These are phyloP conservation scores for Aspergillus ibericus DNA, from an alignment of 2,329 filamentous ascomycete genomes.

Conservation along the genomic window DNA sequence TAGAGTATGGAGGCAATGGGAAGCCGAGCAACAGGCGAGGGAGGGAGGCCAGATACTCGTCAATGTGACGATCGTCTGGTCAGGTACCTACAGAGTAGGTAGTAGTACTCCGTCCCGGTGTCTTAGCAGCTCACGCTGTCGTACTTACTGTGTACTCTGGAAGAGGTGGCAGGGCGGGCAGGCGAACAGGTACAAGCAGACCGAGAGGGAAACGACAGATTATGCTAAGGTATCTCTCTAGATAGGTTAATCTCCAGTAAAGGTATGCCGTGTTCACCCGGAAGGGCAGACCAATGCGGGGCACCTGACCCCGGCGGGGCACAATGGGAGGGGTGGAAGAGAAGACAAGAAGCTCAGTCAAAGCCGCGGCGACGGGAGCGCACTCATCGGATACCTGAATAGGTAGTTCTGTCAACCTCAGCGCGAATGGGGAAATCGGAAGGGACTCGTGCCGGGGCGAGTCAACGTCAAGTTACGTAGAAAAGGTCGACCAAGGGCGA, in stretches of 20 bases:
- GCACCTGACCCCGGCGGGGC: constrained; percentile 3
- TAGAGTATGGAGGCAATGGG: neutral
- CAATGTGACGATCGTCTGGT: constrained; percentile 2
- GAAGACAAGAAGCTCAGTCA: neutral
- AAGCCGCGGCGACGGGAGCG: neutral
- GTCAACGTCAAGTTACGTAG: constrained; percentile 2
- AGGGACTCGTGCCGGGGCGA: constrained; percentile 1
- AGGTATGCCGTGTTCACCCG: constrained; percentile 3
- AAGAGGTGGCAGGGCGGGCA: neutral
- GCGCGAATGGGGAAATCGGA: neutral
- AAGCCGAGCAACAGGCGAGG: neutral
- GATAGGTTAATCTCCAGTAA: neutral
- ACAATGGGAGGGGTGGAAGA: constrained; percentile 2
- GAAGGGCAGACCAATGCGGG: constrained; percentile 10
- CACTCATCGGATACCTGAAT: neutral
- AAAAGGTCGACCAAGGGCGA: constrained; percentile 10
- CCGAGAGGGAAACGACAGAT: neutral
- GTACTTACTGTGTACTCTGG: neutral
- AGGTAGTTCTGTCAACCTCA: neutral
- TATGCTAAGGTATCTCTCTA: neutral
- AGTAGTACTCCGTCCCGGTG: neutral
- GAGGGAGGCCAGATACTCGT: neutral
- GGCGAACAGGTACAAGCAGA: neutral
- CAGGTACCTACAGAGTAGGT: neutral
- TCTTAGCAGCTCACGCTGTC: neutral